These are phyloP conservation scores for Chlamydomonas sphaeroides DNA, from an alignment of 139 green algal genomes.

Conservation along the genomic window DNA sequence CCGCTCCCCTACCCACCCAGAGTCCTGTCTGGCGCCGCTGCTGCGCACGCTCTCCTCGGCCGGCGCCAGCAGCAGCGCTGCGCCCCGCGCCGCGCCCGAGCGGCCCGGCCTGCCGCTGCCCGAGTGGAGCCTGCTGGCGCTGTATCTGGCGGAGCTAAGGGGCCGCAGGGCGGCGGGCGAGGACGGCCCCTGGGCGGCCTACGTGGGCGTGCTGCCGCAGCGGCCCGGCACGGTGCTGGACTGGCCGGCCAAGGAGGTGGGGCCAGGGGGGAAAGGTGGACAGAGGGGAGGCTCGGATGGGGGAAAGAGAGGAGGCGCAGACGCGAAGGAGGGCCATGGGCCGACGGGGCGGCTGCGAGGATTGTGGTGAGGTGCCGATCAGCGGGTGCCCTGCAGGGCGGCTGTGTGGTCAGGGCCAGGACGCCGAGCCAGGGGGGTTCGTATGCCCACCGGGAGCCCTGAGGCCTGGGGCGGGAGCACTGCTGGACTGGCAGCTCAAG, in stretches of 20 bases:
- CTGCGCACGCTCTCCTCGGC: neutral
- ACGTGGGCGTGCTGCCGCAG: conserved; percentile 14
- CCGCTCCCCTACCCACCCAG: neutral
- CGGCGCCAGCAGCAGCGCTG: neutral
- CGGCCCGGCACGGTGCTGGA: conserved; percentile 29
- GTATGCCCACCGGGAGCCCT: no score
- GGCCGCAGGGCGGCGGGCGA: conserved; percentile 7
- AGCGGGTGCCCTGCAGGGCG: no score
- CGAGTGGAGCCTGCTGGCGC: conserved; percentile 36
- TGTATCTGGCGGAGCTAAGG: conserved; percentile 36
- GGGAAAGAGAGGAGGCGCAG: no score
- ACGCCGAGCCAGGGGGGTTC: no score
- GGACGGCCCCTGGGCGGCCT: neutral
- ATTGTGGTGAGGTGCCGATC: no score
- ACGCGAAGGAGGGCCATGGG: no score
- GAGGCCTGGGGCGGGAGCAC: no score
- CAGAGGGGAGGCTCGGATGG: no score
- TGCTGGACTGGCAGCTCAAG: no score
- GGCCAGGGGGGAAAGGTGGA: neutral
- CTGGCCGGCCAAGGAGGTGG: conserved; percentile 31
- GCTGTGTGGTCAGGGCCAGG: no score
- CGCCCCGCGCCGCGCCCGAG: no score
- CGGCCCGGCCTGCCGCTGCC: conserved; percentile 19
- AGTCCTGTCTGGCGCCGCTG: conserved; percentile 29
- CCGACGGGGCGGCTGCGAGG: no score